These are phyloP conservation scores for Aspergillus oerlinghausenensis DNA, from an alignment of 2,329 filamentous ascomycete species.

Conservation along the genomic window DNA sequence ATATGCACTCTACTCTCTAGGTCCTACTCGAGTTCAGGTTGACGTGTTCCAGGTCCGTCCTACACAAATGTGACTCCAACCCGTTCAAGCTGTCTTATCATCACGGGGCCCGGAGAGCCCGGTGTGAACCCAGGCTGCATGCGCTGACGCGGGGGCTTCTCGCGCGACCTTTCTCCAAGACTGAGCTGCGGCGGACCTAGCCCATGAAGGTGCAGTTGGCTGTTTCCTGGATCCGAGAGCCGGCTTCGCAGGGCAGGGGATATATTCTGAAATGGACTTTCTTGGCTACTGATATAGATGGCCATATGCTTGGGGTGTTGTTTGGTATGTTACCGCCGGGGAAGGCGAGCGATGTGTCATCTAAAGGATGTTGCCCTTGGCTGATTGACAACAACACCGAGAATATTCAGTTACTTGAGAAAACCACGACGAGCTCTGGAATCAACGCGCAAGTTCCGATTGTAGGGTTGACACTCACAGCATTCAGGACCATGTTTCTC, in stretches of 20 bases:
- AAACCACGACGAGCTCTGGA: slow-evolving; percentile 6
- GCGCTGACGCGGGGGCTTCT: slow-evolving; percentile 40
- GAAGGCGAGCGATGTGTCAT: slow-evolving; percentile 28
- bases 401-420: slow-evolving; percentile 35
- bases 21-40: neutral
- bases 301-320: slow-evolving; percentile 28
- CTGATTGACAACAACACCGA: slow-evolving; percentile 25
- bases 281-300: slow-evolving; percentile 47
- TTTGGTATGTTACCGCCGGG: slow-evolving; percentile 47
- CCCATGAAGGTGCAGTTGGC: slow-evolving; percentile 35
- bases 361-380: neutral
- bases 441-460: slow-evolving; percentile 8
- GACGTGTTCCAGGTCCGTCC: slow-evolving; percentile 1
- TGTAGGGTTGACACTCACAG: slow-evolving; percentile 1
- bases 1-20: neutral
- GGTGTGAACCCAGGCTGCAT: slow-evolving; percentile 35
- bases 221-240: slow-evolving; percentile 43
- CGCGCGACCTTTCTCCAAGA: slow-evolving; percentile 30
- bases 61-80: slow-evolving; percentile 2
- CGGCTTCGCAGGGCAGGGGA: slow-evolving; percentile 26
- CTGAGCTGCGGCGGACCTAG: slow-evolving; percentile 17
- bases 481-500: slow-evolving; percentile 7
- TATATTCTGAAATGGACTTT: slow-evolving; percentile 49
- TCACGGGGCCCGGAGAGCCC: slow-evolving; percentile 2
- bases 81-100: slow-evolving; percentile 7